Base-by-base conservation (phyloP, 768 basidiomycete genomes). In the Russula ochroleuca region DNA sequence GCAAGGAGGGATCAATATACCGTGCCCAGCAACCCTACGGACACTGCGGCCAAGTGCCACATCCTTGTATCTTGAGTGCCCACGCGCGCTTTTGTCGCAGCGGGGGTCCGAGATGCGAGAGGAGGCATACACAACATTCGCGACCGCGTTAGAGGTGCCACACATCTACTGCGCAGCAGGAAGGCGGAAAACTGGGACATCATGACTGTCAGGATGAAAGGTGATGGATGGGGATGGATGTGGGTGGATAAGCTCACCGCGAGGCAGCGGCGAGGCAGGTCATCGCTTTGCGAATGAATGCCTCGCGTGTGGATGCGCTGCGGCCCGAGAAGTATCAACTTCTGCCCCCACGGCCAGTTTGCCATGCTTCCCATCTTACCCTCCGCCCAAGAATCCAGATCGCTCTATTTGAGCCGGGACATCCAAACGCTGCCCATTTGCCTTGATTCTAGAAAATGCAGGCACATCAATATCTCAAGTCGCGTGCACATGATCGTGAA, bases 221-320 rank as follows among this genome's bases (percentile, higher is more conserved):
- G 11, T 57, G 51, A 23, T 7, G 15, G 21, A 3, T 8, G 37
- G 31, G 14, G 31, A 4, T 31, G 55, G 38, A 21, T 25, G 47
- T 21, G 33, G 5, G 40, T 31, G n/a, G 38, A 25, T 21, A 50
- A n/a, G 17, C 23, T 28, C 13, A 61, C 59, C 64, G 64, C 59
- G 54, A 65, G 64, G 64, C 59, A 61, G 25, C 59, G 9, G 59
- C 19, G 25, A 64, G 51, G 63, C 57, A 35, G 25, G 10, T 6
- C 23, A 50, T 58, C 37, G 25, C 21, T 37, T 25, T 21, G 23
- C 31, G 52, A 54, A 40, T 10, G 52, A 54, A 40, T 10, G 21
- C 53, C 38, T 40, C 52, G 35, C 47, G 52, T 37, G 21, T 38
- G 25, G 57, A 28, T 25, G 51, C 47, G 5, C 57, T 11, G 5